Conservation (phyloP, 2,329 filamentous ascomycete genomes). For the Chaetomium strumarium region DNA sequence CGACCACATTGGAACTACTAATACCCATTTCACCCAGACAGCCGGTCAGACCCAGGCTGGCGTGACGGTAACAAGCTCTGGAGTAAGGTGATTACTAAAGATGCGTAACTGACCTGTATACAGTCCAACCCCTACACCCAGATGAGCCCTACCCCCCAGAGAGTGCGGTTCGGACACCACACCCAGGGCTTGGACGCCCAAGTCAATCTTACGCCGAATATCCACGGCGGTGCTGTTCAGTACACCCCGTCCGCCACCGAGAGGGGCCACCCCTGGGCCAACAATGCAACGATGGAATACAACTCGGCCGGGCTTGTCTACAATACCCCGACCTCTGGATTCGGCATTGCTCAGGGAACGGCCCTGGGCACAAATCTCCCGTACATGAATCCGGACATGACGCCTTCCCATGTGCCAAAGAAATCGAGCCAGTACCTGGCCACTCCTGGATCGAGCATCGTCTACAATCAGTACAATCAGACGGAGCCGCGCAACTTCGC, state of each 20-base stretch:
- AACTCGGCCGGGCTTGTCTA: background rate
- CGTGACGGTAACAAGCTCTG: background rate
- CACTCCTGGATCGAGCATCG: background rate
- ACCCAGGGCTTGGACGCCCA: background rate
- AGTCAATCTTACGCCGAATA: background rate
- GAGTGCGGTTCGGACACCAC: background rate
- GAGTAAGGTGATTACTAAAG: background rate
- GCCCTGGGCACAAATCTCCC: background rate
- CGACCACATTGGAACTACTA: background rate
- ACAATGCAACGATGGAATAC: background rate
- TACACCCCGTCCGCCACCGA: background rate
- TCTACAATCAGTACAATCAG: slow-evolving; percentile 19
- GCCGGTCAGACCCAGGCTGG: background rate
- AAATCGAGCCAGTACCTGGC: background rate
- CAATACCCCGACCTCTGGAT: background rate
- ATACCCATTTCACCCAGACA: background rate
- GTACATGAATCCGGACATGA: background rate
- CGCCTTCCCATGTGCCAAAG: slow-evolving; percentile 8
- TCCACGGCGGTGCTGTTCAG: background rate
- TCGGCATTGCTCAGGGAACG: background rate
- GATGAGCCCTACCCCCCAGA: background rate
- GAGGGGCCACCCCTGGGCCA: background rate
- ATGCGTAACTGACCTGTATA: background rate
- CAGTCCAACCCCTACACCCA: background rate
- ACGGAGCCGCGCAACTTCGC: slow-evolving; percentile 40